phyloP scores from a whole-genome alignment of 2,329 filamentous ascomycete species.

The Hypoxylon sp. region DNA sequence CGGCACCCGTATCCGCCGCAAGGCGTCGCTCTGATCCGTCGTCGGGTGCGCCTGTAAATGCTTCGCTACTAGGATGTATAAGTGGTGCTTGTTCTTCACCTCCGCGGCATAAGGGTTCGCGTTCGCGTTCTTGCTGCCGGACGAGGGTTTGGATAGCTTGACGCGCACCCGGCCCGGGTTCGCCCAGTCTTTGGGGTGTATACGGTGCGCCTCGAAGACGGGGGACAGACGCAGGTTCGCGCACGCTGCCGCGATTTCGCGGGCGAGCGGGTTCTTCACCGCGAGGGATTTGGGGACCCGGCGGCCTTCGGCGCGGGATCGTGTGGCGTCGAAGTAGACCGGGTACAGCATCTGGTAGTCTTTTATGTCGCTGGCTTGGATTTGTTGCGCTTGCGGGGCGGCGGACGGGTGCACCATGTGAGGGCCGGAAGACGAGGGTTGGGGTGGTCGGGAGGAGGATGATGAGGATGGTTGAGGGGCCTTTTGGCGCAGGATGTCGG shows the following conservation, averaged over 20 bases:
- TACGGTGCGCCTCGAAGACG: conserved; percentile 91
- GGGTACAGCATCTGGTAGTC: conserved; percentile 93
- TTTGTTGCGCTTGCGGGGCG: conserved; percentile 53
- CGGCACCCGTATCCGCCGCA: conserved; percentile 77
- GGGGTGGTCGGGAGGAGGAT: conserved; percentile 44
- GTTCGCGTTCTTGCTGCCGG: not conserved
- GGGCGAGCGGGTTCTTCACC: conserved; percentile 86
- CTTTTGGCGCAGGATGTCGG: conserved; percentile 67
- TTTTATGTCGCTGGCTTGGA: conserved; percentile 73
- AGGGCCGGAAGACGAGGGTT: conserved; percentile 44
- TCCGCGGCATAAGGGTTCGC: conserved; percentile 47
- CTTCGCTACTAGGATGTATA: conserved; percentile 84
- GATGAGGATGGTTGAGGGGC: conserved; percentile 31
- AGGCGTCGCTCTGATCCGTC: conserved; percentile 75
- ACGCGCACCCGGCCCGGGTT: conserved; percentile 94
- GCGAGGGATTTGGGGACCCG: conserved; percentile 81
- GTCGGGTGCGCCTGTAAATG: conserved; percentile 86
- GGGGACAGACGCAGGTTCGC: conserved; percentile 78
- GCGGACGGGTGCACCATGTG: conserved; percentile 56
- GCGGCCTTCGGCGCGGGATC: conserved; percentile 83
- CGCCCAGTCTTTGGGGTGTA: conserved; percentile 96
- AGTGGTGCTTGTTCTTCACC: conserved; percentile 86
- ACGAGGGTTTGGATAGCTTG: conserved; percentile 69
- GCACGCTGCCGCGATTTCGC: conserved; percentile 90
- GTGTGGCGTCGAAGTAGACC: conserved; percentile 88